Evolutionary conservation across 768 basidiomycete species (phyloP).

Genomic region (Termitomyces heimii): DNA sequence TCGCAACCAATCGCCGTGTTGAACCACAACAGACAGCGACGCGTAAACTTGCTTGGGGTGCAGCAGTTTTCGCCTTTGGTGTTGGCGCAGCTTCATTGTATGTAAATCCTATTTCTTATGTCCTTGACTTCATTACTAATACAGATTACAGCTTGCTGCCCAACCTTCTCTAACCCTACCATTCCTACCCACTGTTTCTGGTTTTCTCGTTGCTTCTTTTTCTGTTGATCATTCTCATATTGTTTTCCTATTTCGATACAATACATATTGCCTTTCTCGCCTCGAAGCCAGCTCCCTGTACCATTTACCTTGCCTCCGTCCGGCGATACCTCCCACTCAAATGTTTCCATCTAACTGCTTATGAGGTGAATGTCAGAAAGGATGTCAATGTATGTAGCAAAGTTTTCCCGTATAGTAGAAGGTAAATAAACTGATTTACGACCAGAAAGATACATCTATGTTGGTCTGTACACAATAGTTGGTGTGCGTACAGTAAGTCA

Average conservation of each 20-base stretch:
- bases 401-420: constrained; percentile 6
- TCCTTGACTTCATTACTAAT: constrained; percentile 2
- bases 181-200: not conserved
- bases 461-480: not conserved
- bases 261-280: constrained; percentile 7
- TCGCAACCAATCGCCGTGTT: constrained; percentile 59
- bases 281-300: constrained; percentile 11
- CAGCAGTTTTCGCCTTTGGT: constrained; percentile 79
- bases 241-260: not conserved
- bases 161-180: constrained; percentile 41
- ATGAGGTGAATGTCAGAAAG: constrained; percentile 1
- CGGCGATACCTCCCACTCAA: constrained; percentile 2
- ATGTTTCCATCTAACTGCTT: constrained; percentile 1
- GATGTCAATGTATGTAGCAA: constrained; percentile 13
- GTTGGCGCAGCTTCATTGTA: constrained; percentile 62
- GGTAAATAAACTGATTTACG: constrained; percentile 8
- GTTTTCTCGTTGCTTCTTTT: not conserved
- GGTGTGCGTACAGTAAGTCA: not conserved
- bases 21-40: constrained; percentile 56
- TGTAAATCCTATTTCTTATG: constrained; percentile 43
- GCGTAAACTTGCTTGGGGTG: constrained; percentile 79
- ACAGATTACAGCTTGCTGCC: constrained; percentile 35
- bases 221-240: not conserved
- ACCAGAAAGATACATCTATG: not conserved
- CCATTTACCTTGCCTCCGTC: constrained; percentile 6